Evolutionary conservation across 305 asterid genomes (phyloP).

Genomic region (Ilex paraguariensis): DNA sequence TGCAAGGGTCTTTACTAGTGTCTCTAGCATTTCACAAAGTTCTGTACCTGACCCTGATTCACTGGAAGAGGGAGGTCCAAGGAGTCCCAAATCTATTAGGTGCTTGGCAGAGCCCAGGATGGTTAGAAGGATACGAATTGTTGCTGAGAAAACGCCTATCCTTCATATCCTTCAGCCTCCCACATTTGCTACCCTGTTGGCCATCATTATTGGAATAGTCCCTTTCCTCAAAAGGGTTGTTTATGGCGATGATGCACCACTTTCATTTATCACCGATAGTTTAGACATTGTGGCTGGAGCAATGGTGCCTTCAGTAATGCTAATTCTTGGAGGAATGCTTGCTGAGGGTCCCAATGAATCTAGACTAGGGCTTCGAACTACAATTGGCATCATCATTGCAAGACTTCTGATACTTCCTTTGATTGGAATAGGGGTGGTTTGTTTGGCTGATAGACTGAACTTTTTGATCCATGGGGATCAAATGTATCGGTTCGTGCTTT

Average conservation of each 20-base stretch:
- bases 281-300: conserved; percentile 78
- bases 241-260: conserved; percentile 69
- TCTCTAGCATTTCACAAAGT: conserved; percentile 33
- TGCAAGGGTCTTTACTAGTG: conserved; percentile 31
- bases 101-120: conserved; percentile 80
- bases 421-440: conserved; percentile 60
- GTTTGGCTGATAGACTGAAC: conserved; percentile 44
- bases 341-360: conserved; percentile 88
- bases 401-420: conserved; percentile 73
- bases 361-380: conserved; percentile 68
- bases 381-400: conserved; percentile 60
- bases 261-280: conserved; percentile 68
- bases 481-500: conserved; percentile 74
- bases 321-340: conserved; percentile 92
- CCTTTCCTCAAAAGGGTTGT: conserved; percentile 62
- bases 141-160: conserved; percentile 76
- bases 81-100: conserved; percentile 55
- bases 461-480: conserved; percentile 56
- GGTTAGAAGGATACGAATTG: conserved; percentile 61
- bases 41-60: conserved; percentile 42
- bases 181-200: conserved; percentile 66
- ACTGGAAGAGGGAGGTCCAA: conserved; percentile 42
- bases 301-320: conserved; percentile 88
- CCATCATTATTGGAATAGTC: conserved; percentile 68
- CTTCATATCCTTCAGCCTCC: conserved; percentile 77